Conservation (phyloP, 1,284 basidiomycete genomes). For the Puccinia brachypodii region DNA sequence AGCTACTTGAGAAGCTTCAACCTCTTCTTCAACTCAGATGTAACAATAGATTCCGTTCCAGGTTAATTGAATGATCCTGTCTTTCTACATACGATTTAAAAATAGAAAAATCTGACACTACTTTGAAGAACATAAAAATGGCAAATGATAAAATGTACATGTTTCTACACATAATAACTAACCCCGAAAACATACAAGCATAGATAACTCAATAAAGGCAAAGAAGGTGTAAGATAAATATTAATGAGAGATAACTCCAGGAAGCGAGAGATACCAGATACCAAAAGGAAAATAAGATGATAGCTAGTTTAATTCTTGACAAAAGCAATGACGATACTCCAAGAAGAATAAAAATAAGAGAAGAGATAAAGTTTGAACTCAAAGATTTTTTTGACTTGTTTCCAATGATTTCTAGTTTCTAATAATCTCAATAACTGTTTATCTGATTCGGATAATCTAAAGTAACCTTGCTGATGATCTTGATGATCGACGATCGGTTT, state of each 20-base stretch:
- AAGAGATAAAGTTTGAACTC: slow-evolving; percentile 29
- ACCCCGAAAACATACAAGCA: neutral
- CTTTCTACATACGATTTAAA: no score
- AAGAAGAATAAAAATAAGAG: slow-evolving; percentile 23
- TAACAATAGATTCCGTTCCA: no score
- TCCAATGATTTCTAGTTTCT: slow-evolving; percentile 44
- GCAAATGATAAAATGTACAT: neutral
- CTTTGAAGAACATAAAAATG: no score
- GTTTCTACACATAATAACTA: neutral
- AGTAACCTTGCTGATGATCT: slow-evolving; percentile 4
- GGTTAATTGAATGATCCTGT: no score
- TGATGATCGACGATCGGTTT: neutral
- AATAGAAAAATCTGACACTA: no score
- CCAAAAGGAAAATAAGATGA: neutral
- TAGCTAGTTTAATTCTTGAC: slow-evolving; percentile 12
- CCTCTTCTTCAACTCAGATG: no score
- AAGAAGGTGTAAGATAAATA: neutral
- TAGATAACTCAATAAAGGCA: no score
- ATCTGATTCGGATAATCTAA: slow-evolving; percentile 26
- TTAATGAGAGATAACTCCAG: neutral
- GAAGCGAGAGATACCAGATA: neutral
- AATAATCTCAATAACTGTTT: slow-evolving; percentile 20
- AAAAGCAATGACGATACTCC: slow-evolving; percentile 41
- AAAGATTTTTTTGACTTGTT: slow-evolving; percentile 29
- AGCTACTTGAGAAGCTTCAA: no score